Percentiles rank a stretch among this genome's conserved stretches.
These are phyloP conservation scores for Eutrema salsugineum DNA, from an alignment of 441 rosid genomes.

Conservation along the genomic window DNA sequence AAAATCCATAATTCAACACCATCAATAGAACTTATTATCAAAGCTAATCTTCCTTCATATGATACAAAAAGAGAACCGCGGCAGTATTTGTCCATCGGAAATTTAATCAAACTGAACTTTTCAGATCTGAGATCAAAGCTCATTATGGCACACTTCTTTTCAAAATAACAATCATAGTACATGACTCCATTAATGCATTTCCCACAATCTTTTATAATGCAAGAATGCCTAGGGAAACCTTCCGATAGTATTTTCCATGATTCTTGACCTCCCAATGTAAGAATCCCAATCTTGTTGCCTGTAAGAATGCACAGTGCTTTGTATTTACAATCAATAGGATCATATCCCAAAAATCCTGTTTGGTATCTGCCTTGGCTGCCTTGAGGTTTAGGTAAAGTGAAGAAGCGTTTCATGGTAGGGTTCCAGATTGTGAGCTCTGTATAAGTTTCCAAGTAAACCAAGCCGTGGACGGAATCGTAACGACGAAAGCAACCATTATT, in stretches of 20 bases:
- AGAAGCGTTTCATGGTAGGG: not conserved
- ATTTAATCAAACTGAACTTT: not conserved
- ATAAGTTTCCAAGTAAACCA: not conserved
- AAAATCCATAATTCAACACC: conserved; percentile 1
- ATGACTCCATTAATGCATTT: not conserved
- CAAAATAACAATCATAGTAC: not conserved
- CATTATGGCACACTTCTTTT: not conserved
- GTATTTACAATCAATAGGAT: not conserved
- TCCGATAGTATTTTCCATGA: not conserved
- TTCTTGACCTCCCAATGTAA: not conserved
- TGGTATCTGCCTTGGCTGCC: not conserved
- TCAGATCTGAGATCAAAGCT: conserved; percentile 8
- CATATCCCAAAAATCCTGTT: conserved; percentile 7
- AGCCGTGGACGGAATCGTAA: not conserved
- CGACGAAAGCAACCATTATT: not conserved
- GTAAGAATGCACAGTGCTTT: not conserved
- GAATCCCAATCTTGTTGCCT: not conserved
- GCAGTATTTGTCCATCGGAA: not conserved
- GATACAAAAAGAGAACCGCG: not conserved
- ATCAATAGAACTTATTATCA: not conserved
- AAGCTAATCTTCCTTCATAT: not conserved
- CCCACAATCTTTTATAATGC: not conserved
- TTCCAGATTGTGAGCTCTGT: conserved; percentile 1
- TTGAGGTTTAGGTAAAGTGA: not conserved
- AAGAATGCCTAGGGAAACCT: not conserved